A percentile compares a stretch with the other conserved stretches of the same genome.
phyloP scores from a whole-genome alignment of 2,329 filamentous ascomycete genomes.

The Fusarium subtropicale region DNA sequence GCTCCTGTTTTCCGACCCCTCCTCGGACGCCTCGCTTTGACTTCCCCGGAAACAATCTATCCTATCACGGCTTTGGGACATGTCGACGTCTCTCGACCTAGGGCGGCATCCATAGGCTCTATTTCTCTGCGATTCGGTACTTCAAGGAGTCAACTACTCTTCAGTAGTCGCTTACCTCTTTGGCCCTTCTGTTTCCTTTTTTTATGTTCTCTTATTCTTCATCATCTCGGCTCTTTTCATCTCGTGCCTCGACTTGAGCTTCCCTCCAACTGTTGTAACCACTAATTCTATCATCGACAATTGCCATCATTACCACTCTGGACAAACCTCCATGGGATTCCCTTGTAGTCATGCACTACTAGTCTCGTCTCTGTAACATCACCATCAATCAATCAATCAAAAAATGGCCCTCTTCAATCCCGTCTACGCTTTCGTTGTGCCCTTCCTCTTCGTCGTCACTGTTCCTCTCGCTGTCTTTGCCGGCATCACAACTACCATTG shows the following conservation, averaged over 20 bases:
- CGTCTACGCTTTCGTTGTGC: conserved; percentile 67
- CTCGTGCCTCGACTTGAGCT: background rate
- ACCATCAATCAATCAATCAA: background rate
- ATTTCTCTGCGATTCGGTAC: conserved; percentile 15
- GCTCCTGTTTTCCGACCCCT: conserved; percentile 15
- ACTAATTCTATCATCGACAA: conserved; percentile 17
- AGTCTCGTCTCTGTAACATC: conserved; percentile 26
- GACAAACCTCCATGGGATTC: conserved; percentile 6
- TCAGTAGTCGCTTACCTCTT: conserved; percentile 12
- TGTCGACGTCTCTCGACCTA: conserved; percentile 21
- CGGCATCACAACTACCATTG: conserved; percentile 70
- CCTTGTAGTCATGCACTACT: conserved; percentile 39
- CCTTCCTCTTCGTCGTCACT: conserved; percentile 71
- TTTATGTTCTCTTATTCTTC: background rate
- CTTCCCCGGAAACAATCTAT: conserved; percentile 25
- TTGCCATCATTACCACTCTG: conserved; percentile 13
- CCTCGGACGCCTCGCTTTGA: conserved; percentile 18
- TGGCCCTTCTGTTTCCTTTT: background rate
- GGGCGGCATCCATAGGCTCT: conserved; percentile 12
- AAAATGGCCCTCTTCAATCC: conserved; percentile 68
- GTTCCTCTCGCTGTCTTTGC: conserved; percentile 73
- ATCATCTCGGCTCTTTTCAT: background rate
- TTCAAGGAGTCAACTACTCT: conserved; percentile 11
- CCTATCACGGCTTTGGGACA: conserved; percentile 28
- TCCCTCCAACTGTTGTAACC: background rate